Percentiles rank a stretch among this genome's conserved stretches.
Evolutionary conservation across 352 stramenopile species (phyloP).

Genomic region (Phytopythium vexans): DNA sequence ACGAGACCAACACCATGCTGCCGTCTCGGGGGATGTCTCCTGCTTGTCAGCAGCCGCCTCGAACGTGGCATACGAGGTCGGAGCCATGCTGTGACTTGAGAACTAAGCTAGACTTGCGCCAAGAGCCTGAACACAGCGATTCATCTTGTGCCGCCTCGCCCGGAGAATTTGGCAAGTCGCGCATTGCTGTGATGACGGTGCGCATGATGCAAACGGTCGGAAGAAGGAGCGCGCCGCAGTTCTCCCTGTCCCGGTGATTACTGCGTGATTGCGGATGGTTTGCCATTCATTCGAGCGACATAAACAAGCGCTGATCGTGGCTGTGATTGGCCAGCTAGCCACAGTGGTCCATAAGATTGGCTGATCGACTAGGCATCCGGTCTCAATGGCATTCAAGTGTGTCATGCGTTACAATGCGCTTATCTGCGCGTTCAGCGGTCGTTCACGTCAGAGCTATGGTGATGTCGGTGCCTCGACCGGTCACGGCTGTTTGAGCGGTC

Average conservation of each 20-base stretch:
- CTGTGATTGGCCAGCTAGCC: no score
- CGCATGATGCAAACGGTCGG: neutral
- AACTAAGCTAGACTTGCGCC: neutral
- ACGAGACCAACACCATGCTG: slow-evolving; percentile 19
- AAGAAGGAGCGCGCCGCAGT: neutral
- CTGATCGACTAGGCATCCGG: neutral
- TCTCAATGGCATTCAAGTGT: no score
- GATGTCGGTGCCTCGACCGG: neutral
- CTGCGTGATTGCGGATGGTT: neutral
- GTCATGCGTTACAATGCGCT: no score
- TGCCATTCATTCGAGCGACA: no score
- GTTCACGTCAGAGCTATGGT: neutral
- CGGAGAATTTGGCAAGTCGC: neutral
- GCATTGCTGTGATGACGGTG: neutral
- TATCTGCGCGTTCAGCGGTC: no score
- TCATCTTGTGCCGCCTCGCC: no score
- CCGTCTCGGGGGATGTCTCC: neutral
- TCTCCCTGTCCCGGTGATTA: slow-evolving; percentile 1
- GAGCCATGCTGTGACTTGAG: neutral
- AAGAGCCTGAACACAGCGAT: no score
- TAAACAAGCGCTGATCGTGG: no score
- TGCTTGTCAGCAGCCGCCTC: neutral
- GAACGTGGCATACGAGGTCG: slow-evolving; percentile 4
- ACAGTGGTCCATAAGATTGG: no score
- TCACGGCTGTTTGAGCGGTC: neutral